A percentile compares a stretch with the other conserved stretches of the same genome.
Conservation (phyloP, 2,329 filamentous ascomycete genomes). For the Bretziella fagacearum region DNA sequence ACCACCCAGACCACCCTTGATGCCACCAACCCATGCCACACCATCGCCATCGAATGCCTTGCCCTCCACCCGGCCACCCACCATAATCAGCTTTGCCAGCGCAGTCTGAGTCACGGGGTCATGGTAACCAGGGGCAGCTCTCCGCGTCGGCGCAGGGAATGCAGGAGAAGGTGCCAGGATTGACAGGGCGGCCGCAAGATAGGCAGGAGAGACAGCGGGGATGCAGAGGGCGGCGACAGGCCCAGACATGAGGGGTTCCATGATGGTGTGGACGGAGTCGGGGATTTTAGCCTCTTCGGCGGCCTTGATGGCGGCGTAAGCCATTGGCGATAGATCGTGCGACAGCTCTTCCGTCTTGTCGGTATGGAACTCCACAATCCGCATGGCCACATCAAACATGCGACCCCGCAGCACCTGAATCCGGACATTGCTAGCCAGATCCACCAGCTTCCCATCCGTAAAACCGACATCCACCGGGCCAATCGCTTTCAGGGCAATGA, state of each 20-base stretch:
- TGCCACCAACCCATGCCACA: conserved; percentile 48
- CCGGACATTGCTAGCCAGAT: conserved; percentile 47
- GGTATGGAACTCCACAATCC: conserved; percentile 70
- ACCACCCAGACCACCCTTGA: conserved; percentile 65
- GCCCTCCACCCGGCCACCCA: conserved; percentile 77
- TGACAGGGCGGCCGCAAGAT: conserved; percentile 65
- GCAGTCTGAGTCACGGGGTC: conserved; percentile 65
- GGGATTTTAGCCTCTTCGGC: conserved; percentile 21
- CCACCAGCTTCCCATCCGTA: conserved; percentile 24
- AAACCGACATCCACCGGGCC: conserved; percentile 4
- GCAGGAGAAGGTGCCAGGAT: conserved; percentile 55
- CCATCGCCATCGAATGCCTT: conserved; percentile 65
- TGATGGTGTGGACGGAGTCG: conserved; percentile 32
- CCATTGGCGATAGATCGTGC: conserved; percentile 37
- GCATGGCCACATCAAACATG: conserved; percentile 73
- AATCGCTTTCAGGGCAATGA: conserved; percentile 28
- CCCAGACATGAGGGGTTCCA: conserved; percentile 64
- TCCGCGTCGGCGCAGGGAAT: conserved; percentile 65
- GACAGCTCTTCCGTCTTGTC: conserved; percentile 25
- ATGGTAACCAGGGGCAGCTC: conserved; percentile 63
- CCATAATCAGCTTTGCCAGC: conserved; percentile 68
- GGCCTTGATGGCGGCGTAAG: conserved; percentile 31
- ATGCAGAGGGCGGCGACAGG: conserved; percentile 68
- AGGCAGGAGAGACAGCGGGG: conserved; percentile 64
- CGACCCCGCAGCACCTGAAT: conserved; percentile 75